Evolutionary conservation across 176 grass and related monocot genomes (phyloP).

Genomic region (Triticum turgidum): DNA sequence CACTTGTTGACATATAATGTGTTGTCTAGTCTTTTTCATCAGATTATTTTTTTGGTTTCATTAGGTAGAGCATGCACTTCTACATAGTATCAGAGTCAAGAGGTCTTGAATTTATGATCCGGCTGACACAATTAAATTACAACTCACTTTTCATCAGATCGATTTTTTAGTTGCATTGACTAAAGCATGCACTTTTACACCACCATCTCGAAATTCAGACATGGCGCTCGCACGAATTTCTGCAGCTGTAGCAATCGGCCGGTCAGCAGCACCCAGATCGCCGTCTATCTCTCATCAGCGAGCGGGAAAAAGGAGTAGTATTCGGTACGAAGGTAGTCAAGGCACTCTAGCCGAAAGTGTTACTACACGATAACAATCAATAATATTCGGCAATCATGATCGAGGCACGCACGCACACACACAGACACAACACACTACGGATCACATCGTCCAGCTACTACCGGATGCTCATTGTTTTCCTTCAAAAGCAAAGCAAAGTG

Average conservation of each 20-base stretch:
- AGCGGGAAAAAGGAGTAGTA: not conserved
- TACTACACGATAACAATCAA: slow-evolving; percentile 6
- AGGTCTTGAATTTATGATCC: too few species aligned
- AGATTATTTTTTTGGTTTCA: too few species aligned
- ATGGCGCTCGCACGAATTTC: slow-evolving; percentile 16
- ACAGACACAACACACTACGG: not conserved
- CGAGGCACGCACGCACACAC: not conserved
- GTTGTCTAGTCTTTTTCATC: too few species aligned
- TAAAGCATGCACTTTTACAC: too few species aligned
- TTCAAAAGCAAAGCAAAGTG: not conserved
- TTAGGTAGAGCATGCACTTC: too few species aligned
- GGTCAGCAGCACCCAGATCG: slow-evolving; percentile 21
- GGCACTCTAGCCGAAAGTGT: slow-evolving; percentile 10
- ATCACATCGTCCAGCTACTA: slow-evolving; percentile 11
- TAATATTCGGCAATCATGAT: slow-evolving; percentile 11
- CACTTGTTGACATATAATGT: not conserved
- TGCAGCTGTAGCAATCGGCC: not conserved
- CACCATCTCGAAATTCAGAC: slow-evolving; percentile 7
- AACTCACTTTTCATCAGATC: too few species aligned
- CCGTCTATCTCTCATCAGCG: slow-evolving; percentile 5
- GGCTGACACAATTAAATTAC: too few species aligned
- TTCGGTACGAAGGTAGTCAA: not conserved
- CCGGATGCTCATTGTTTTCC: not conserved
- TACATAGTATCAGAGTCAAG: too few species aligned
- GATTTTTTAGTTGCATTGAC: too few species aligned